Evolutionary conservation across 2,329 filamentous ascomycete species (phyloP), one percentile per base, ranked within the genome.

Genomic region (Curvularia hawaiiensis): DNA sequence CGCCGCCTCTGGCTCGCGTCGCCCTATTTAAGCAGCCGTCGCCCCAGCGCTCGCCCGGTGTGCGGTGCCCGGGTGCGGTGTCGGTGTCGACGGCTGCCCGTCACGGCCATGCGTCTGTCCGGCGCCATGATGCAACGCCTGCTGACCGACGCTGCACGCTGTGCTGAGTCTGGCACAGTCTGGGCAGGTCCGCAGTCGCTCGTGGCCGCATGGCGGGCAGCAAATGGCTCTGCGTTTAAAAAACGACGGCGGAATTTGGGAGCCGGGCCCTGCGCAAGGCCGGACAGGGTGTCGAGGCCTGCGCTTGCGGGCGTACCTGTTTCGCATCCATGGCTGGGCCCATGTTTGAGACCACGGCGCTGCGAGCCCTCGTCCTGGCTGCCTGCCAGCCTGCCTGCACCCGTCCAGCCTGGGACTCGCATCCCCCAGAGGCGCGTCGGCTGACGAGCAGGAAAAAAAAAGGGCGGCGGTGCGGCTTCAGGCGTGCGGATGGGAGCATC

Each of bases 201-300:
- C 66, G 67, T 70, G 69, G 68, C 67, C 68, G 66, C 52, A 53
- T 30, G 59, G 60, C 62, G 53, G 40, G 48, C 58, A 69, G 63
- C 69, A 68, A 70, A 72, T 71, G 58, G 63, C 63, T 64, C 52
- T 66, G 67, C 69, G 71, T 71, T 67, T 69, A 68, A 64, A 71
- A 68, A 70, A 68, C 65, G 63, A 65, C 63, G 56, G 61, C 67
- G 67, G 67, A 67, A 64, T 59, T 63, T 67, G 67, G 67, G 61
- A 69, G 67, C 69, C 68, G 70, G 66, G 61, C 59, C 61, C 59
- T 64, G 64, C 56, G 62, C 59, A 56, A 55, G 51, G 56, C 60
- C 58, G 50, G 50, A 38, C 28, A 41, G 56, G 46, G 55, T 35
- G 33, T 35, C 12, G 33, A 35, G 33, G 61, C 52, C 43, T 46